Percentiles rank a stretch among this genome's conserved stretches.
phyloP scores from a whole-genome alignment of 2,329 filamentous ascomycete species.

The Ascochyta pisi region DNA sequence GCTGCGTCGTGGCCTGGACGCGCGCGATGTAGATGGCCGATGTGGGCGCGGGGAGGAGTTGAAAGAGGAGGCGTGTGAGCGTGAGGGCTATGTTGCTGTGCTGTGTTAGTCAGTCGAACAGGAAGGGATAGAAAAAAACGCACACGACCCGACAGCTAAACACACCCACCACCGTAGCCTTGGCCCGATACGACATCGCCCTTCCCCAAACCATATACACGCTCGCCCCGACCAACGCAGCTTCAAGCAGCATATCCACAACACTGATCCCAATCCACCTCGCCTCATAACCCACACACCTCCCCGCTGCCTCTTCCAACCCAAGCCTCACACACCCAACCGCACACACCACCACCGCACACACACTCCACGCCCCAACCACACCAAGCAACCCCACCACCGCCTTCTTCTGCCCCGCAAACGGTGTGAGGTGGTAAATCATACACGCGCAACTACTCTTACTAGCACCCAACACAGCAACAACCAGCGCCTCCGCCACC shows the following conservation, averaged over 20 bases:
- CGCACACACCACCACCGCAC: constrained; percentile 13
- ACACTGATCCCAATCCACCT: constrained; percentile 22
- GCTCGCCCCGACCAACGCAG: constrained; percentile 16
- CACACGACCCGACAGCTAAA: constrained; percentile 19
- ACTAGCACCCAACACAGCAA: too few species aligned
- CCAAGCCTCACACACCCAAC: not conserved
- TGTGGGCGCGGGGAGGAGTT: not conserved
- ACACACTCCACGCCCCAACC: constrained; percentile 16
- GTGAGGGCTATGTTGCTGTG: constrained; percentile 7
- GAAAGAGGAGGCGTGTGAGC: constrained; percentile 4
- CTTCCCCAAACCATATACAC: constrained; percentile 17
- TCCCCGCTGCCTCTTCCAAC: not conserved
- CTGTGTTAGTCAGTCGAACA: too few species aligned
- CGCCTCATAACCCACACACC: not conserved
- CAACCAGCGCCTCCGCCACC: too few species aligned
- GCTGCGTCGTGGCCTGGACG: constrained; percentile 9
- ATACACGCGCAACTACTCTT: too few species aligned
- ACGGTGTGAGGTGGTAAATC: constrained; percentile 16
- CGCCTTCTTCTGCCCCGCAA: constrained; percentile 1
- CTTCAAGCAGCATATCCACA: constrained; percentile 20
- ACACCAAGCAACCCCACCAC: constrained; percentile 7
- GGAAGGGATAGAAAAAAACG: too few species aligned
- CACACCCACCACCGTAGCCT: constrained; percentile 21
- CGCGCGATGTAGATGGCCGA: constrained; percentile 6
- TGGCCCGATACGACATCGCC: constrained; percentile 12